Evolutionary conservation across 768 basidiomycete species (phyloP).

Genomic region (Leccinum variicolor): DNA sequence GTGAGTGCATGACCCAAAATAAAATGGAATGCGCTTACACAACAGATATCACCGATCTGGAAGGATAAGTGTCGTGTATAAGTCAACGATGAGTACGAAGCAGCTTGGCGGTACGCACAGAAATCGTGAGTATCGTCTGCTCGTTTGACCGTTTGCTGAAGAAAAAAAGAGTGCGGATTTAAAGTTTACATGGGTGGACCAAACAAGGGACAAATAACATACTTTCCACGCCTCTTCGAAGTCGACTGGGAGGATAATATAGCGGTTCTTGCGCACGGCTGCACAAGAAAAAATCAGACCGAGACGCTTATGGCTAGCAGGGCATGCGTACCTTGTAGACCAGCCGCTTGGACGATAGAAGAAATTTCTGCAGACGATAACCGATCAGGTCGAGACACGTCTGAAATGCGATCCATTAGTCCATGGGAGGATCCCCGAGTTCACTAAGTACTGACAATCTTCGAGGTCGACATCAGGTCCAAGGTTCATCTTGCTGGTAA

Average conservation of each 20-base stretch:
- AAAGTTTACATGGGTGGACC: constrained; percentile 31
- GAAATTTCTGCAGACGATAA: constrained; percentile 95
- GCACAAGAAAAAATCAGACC: constrained; percentile 4
- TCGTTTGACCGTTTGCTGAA: constrained; percentile 93
- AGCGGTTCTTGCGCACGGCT: constrained; percentile 97
- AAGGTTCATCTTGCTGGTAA: constrained; percentile 96
- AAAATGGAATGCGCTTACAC: constrained; percentile 37
- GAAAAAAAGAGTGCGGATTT: constrained; percentile 31
- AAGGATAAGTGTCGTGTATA: constrained; percentile 1
- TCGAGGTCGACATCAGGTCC: constrained; percentile 97
- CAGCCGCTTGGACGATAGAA: constrained; percentile 94
- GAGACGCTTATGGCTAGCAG: neutral
- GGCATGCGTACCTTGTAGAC: constrained; percentile 73
- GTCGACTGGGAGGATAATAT: constrained; percentile 93
- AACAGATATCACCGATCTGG: constrained; percentile 38
- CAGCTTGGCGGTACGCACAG: constrained; percentile 52
- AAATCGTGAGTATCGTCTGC: constrained; percentile 97
- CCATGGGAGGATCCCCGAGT: constrained; percentile 6
- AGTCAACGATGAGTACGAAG: constrained; percentile 1
- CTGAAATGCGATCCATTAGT: constrained; percentile 39
- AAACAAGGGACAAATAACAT: constrained; percentile 57
- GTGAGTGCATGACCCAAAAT: constrained; percentile 16
- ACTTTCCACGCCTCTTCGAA: constrained; percentile 99
- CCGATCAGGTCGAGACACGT: constrained; percentile 94
- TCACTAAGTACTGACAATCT: constrained; percentile 69